A percentile compares a stretch with the other conserved stretches of the same genome.
Evolutionary conservation across 139 green algal species (phyloP).

Genomic region (Microglena sp.): DNA sequence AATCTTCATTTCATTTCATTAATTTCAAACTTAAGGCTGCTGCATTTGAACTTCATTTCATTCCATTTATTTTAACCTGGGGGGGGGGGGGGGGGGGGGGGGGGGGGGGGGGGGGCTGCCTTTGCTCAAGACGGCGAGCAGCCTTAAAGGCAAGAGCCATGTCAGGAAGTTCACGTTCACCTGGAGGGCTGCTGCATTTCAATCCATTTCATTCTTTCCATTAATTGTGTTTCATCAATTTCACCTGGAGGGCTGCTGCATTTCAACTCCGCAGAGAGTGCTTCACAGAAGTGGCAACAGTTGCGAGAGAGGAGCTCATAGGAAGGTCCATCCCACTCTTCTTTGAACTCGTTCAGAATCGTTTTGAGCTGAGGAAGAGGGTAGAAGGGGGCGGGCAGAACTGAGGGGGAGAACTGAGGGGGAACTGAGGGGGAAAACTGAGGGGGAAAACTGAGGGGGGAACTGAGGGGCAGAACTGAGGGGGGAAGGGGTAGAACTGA

Average conservation of each 20-base stretch:
- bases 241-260: slow-evolving; percentile 24
- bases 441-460: no score
- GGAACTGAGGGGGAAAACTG: no score
- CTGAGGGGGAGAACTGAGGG: no score
- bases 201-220: neutral
- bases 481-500: no score
- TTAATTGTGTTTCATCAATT: neutral
- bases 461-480: neutral
- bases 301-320: slow-evolving; percentile 67
- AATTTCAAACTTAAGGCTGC: neutral
- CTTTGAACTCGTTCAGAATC: slow-evolving; percentile 25
- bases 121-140: no score
- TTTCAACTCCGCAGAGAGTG: slow-evolving; percentile 38
- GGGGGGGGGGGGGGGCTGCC: no score
- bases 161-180: slow-evolving; percentile 14
- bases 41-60: neutral
- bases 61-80: no score
- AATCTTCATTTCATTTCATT: neutral
- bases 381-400: neutral
- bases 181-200: neutral
- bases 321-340: slow-evolving; percentile 33
- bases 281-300: slow-evolving; percentile 74
- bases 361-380: slow-evolving; percentile 18
- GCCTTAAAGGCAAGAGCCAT: no score
- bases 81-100: no score